Percentiles rank a stretch among this genome's conserved stretches.
phyloP scores from a whole-genome alignment of 1,284 basidiomycete species.

The Sporisorium graminicola region DNA sequence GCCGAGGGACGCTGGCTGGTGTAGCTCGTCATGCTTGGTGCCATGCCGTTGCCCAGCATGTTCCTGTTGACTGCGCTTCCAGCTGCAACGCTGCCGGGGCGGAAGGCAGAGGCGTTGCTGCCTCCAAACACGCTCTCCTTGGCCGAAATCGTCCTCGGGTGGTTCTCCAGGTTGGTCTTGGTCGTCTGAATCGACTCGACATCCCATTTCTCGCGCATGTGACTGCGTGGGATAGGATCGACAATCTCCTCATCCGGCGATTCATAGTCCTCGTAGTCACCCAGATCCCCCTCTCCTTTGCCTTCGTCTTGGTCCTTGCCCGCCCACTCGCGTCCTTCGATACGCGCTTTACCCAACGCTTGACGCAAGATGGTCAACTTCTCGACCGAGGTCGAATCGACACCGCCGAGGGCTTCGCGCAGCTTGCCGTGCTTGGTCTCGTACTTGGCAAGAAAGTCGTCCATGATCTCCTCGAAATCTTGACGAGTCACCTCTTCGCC shows the following conservation, averaged over 20 bases:
- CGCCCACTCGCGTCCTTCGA: conserved; percentile 51
- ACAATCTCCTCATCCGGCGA: conserved; percentile 73
- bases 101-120: conserved; percentile 38
- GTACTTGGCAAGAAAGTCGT: conserved; percentile 92
- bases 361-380: conserved; percentile 74
- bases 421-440: conserved; percentile 89
- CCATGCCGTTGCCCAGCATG: conserved; percentile 44
- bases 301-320: conserved; percentile 66
- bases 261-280: conserved; percentile 84
- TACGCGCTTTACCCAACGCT: conserved; percentile 57
- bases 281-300: conserved; percentile 72
- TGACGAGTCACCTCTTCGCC: conserved; percentile 79
- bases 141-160: conserved; percentile 62
- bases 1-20: conserved; percentile 36
- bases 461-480: conserved; percentile 91
- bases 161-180: conserved; percentile 68
- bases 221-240: conserved; percentile 35
- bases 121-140: conserved; percentile 54
- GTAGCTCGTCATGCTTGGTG: conserved; percentile 43
- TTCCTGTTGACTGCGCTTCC: conserved; percentile 15
- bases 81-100: conserved; percentile 26
- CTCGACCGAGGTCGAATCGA: conserved; percentile 72
- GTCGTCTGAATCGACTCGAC: conserved; percentile 67
- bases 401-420: conserved; percentile 73
- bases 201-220: conserved; percentile 67